Conservation (phyloP, 129 eudicot genomes). For the Ambrosia trifida region DNA sequence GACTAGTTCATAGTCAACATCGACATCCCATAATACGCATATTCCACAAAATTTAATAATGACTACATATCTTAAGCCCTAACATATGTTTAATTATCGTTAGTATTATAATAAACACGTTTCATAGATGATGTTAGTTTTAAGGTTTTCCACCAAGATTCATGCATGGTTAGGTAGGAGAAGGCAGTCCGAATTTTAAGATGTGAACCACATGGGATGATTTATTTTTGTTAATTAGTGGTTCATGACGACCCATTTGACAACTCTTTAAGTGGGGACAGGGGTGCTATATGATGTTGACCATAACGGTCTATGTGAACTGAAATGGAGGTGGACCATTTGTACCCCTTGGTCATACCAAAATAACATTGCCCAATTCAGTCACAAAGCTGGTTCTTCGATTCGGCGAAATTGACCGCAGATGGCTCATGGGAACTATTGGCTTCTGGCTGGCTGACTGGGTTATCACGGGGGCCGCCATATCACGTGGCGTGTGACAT, state of each 20-base stretch:
- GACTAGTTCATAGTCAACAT: not conserved
- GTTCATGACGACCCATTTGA: slow-evolving; percentile 7
- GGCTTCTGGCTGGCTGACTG: not conserved
- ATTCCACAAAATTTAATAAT: not conserved
- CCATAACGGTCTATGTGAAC: slow-evolving; percentile 31
- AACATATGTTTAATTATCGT: not conserved
- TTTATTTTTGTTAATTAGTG: slow-evolving; percentile 19
- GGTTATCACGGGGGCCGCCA: slow-evolving; percentile 4
- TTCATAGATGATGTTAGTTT: not conserved
- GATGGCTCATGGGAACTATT: slow-evolving; percentile 18
- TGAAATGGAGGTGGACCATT: slow-evolving; percentile 20
- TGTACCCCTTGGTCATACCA: slow-evolving; percentile 20
- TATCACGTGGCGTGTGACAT: slow-evolving; percentile 1
- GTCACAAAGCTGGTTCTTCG: not conserved
- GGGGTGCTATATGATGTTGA: slow-evolving; percentile 26
- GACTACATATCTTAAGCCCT: not conserved
- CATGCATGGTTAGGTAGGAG: slow-evolving; percentile 30
- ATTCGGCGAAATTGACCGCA: slow-evolving; percentile 23
- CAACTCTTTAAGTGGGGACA: slow-evolving; percentile 22
- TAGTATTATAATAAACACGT: not conserved
- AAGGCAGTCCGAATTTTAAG: slow-evolving; percentile 4
- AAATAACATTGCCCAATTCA: not conserved
- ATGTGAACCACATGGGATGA: slow-evolving; percentile 32
- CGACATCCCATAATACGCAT: not conserved
- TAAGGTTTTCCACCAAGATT: not conserved